phyloP scores from a whole-genome alignment of 2,329 filamentous ascomycete species.

The Penicillium digitatum region DNA sequence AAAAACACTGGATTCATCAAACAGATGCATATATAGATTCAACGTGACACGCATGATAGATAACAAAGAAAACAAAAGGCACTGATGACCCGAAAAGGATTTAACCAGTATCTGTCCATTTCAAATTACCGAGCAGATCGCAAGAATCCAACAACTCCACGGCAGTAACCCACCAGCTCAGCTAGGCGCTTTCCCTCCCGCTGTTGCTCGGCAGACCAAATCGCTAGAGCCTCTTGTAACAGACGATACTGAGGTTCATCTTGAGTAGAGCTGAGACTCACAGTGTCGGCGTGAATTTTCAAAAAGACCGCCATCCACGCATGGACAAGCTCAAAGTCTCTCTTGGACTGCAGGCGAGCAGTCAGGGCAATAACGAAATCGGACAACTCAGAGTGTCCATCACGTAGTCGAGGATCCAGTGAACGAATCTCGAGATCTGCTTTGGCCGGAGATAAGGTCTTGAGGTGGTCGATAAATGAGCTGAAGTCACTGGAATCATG shows the following conservation, averaged over 20 bases:
- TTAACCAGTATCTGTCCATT: not conserved
- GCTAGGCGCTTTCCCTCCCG: slow-evolving; percentile 67
- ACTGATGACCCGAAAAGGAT: not conserved
- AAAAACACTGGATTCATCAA: not conserved
- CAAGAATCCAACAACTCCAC: slow-evolving; percentile 79
- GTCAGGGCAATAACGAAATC: slow-evolving; percentile 81
- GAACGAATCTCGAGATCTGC: slow-evolving; percentile 90
- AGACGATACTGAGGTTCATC: slow-evolving; percentile 43
- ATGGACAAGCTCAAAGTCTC: slow-evolving; percentile 90
- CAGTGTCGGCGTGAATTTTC: slow-evolving; percentile 65
- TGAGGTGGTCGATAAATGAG: slow-evolving; percentile 71
- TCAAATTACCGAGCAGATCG: slow-evolving; percentile 50
- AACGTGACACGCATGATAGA: slow-evolving; percentile 1
- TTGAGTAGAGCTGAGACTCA: slow-evolving; percentile 46
- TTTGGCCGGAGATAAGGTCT: slow-evolving; percentile 74
- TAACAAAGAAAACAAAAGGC: not conserved
- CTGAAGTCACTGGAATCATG: slow-evolving; percentile 57
- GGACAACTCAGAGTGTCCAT: slow-evolving; percentile 63
- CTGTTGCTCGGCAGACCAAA: slow-evolving; percentile 71
- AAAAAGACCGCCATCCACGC: slow-evolving; percentile 97
- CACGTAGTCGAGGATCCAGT: slow-evolving; percentile 50
- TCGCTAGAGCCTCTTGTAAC: slow-evolving; percentile 57
- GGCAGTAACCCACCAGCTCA: slow-evolving; percentile 78
- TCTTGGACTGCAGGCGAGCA: slow-evolving; percentile 60
- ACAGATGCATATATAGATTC: not conserved